Conservation (phyloP, 129 eudicot genomes). For the Sambucus nigra region DNA sequence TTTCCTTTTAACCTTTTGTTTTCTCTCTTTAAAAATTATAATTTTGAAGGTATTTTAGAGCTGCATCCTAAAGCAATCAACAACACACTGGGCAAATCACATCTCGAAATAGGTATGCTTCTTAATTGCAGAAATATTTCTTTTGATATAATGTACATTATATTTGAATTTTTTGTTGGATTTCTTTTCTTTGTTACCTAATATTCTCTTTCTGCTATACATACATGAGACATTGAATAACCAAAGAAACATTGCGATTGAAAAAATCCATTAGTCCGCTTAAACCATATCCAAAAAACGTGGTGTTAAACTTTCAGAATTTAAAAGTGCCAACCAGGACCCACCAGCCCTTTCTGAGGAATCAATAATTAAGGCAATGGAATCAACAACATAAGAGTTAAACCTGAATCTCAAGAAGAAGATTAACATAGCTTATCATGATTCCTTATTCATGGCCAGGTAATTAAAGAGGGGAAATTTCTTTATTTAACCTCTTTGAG, state of each 20-base stretch:
- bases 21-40: slow-evolving; percentile 2
- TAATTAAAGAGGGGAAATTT: slow-evolving; percentile 6
- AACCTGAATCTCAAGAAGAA: slow-evolving; percentile 58
- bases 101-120: slow-evolving; percentile 67
- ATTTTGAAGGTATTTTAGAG: slow-evolving; percentile 63
- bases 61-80: slow-evolving; percentile 97
- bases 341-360: slow-evolving; percentile 84
- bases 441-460: slow-evolving; percentile 99
- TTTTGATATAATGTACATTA: not conserved
- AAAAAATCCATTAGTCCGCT: slow-evolving; percentile 67
- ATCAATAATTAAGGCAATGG: slow-evolving; percentile 55
- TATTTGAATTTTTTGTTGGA: not conserved
- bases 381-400: slow-evolving; percentile 57
- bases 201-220: no score
- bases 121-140: not conserved
- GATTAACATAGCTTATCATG: slow-evolving; percentile 98
- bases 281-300: slow-evolving; percentile 52
- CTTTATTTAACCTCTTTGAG: no score
- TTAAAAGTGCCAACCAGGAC: slow-evolving; percentile 80
- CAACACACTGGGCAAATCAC: slow-evolving; percentile 95
- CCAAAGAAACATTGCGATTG: slow-evolving; percentile 55
- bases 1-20: not conserved
- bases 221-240: slow-evolving; percentile 72
- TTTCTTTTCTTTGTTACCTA: not conserved
- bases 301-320: slow-evolving; percentile 59